These are phyloP conservation scores for Panaeolus papilionaceus DNA, from an alignment of 768 basidiomycete genomes.

Conservation along the genomic window DNA sequence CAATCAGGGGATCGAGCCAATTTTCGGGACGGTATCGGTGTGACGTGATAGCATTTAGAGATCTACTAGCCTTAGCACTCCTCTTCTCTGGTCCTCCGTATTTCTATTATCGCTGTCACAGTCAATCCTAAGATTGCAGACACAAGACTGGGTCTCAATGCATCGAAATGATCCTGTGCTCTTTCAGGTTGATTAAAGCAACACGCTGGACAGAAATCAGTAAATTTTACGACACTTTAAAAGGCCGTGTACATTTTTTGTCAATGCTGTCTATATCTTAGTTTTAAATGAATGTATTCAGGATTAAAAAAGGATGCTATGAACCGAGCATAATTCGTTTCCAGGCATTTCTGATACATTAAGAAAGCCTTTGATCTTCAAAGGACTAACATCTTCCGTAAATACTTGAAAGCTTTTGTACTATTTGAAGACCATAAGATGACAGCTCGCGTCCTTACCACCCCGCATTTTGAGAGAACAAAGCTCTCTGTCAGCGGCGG, in stretches of 20 bases:
- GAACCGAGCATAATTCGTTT: neutral
- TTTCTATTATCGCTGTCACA: neutral
- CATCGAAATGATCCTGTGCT: neutral
- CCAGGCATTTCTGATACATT: neutral
- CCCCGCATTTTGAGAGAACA: neutral
- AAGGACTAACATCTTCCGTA: neutral
- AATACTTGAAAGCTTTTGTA: neutral
- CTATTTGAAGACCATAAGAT: neutral
- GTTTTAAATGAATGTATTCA: neutral
- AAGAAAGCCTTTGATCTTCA: slow-evolving; percentile 1
- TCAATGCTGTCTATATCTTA: neutral
- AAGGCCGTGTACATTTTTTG: neutral
- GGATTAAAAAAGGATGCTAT: neutral
- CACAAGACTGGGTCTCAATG: neutral
- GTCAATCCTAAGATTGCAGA: neutral
- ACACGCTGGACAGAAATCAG: neutral
- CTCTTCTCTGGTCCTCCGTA: neutral
- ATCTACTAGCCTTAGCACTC: neutral
- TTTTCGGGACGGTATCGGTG: no score
- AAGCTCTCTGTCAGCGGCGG: slow-evolving; percentile 8
- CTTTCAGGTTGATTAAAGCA: slow-evolving; percentile 5
- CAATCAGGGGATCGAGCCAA: no score
- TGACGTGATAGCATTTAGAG: neutral
- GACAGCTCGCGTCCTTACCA: neutral
- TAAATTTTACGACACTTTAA: slow-evolving; percentile 4